Base-by-base conservation (phyloP, 176 grass and related monocot genomes). In the Canna indica region DNA sequence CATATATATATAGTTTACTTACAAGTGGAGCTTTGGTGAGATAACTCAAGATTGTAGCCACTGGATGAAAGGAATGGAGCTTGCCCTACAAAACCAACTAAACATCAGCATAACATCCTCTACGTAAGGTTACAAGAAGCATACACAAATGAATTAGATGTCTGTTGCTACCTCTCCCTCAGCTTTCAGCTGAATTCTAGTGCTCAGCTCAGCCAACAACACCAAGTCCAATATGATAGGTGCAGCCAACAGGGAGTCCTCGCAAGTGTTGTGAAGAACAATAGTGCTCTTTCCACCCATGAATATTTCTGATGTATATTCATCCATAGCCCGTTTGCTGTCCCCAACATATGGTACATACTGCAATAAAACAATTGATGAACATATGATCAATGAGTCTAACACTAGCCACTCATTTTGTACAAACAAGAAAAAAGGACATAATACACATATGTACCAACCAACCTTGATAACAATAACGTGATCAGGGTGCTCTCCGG, bases 261-360 rank as follows among this genome's bases (percentile, higher is more conserved):
- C 94, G 2, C 94, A 97, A 25, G 94, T 97, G 82, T 97, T 97
- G 80, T 97, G 94, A 67, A 97, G 84, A 58, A 92, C 94, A 26
- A 97, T 87, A 18, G 94, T 97, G 80, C 64, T 91, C 80, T 79
- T 87, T 31, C 94, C 94, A 0, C 94, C 94, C 94, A 97, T 92
- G 81, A 97, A 97, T 68, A 97, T 97, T 74, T 97, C 94, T 3
- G 94, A 91, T 36, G 94, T 97, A 78, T 97, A 92, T 78, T 97
- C 93, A 36, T 97, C 93, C 93, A 97, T 97, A 9, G 93, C 93
- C 64, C 93, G 83, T 84, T 97, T 97, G 57, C 93, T 97, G 83
- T 97, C 93, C 22, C 84, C 93, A 2, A 97, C 93, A 45, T 97
- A 97, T 0, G 93, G 93, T 33, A 97, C 93, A 42, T 97, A 92